Evolutionary conservation across 352 stramenopile species (phyloP), one percentile per base, ranked within the genome.

Genomic region (Phytophthora crassamura): DNA sequence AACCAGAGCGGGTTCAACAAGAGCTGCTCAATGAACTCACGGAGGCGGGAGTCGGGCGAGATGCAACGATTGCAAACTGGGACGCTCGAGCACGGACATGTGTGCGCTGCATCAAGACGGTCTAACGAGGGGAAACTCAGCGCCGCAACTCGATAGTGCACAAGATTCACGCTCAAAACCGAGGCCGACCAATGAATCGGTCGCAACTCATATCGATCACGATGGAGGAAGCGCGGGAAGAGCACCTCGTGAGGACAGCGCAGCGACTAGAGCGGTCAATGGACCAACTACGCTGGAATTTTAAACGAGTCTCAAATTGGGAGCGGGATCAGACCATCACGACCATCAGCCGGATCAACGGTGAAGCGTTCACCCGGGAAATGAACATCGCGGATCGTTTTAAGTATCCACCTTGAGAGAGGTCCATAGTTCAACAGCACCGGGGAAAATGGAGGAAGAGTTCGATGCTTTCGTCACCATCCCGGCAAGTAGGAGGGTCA

Each of bases 301-400:
- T 39, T 9, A 51, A 51, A 30, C 43, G 43, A 22, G 43, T 51
- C 4, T 38, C 43, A 4, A 25, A 51, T 15, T 51, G 43, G 43
- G 42, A 49, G 35, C 42, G 42, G 0, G 42, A 49, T 35, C 42
- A 49, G 9, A 49, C 18, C 1, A 30, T 49, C 5, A 49, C 42
- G 5, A 6, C 7, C 4, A 49, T 49, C 16, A 11, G 16, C 10
- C 6, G 11, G 5, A 5, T 5, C 4, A 28, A 49, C 18, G 42
- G 42, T 7, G 15, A 34, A 34, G 9, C 20, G 3, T 49, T 49
- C 22, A 7, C 42, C 4, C 42, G 42, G 0, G 22, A 38, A 15
- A 35, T 49, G 42, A 49, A 3, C 4, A 33, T 36, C 15, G 42
- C 42, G 5, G 25, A 35, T 15, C 14, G 16, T 16, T 49, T 49